Evolutionary conservation across 129 eudicot species (phyloP), one percentile per base, ranked within the genome.

Genomic region (Flaveria bidentis): DNA sequence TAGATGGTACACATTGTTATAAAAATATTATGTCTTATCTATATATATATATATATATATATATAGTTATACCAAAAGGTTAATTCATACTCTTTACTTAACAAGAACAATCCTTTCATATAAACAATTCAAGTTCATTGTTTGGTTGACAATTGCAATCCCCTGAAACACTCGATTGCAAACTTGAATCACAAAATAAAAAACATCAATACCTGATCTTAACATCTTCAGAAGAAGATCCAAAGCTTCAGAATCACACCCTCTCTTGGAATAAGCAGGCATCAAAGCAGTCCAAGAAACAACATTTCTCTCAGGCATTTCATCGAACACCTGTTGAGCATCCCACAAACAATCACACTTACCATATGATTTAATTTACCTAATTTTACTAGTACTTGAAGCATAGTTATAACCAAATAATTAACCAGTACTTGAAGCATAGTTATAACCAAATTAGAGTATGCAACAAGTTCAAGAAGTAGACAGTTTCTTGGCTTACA

Each of bases 271-370:
- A 82, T 91, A 89, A 76, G 85, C 96, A 2, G 97, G 87, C 63
- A 95, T 89, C 88, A 95, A 75, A 2, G 92, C 94, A 7, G 99
- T 95, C 97, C 97, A 95, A 17, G 97, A 83, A 67, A 95, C 97
- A 58, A 95, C 92, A 89, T 89, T 89, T 74, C 91, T 85, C 1
- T 86, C 82, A 71, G 94, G 92, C 94, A 91, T 91, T 89, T 95
- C 97, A 76, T 95, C 99, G 44, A 95, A 83, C 96, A 95, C 85
- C 61, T 65, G 64, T 6, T 77, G 76, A 14, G 97, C 98, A 66
- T 91, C 98, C 25, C 46, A 44, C 77, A 91, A 82, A 65, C 56
- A 69, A 72, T 80, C 93, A 76, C 97, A 94, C 55, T 88, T 94
- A 1, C 74, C n/a, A n/a, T n/a, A n/a, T n/a, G n/a, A n/a, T n/a